A percentile compares a stretch with the other conserved stretches of the same genome.
Evolutionary conservation across 495 filamentous ascomycete species (phyloP).

Genomic region (Penicillium desertorum): DNA sequence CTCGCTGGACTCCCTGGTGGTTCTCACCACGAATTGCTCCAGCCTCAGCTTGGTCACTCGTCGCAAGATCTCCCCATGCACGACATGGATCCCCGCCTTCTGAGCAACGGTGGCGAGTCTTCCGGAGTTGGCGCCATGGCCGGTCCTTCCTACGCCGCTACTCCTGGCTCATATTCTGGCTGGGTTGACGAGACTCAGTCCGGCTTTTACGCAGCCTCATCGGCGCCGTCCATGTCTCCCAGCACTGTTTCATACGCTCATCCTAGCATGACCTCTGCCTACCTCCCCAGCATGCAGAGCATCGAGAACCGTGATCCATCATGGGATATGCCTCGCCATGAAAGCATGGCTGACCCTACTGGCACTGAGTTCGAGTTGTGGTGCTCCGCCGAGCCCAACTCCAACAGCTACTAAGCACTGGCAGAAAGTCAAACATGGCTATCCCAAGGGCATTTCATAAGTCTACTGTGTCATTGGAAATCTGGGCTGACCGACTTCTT

Average conservation of each 20-base stretch:
- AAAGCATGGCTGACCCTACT: conserved; percentile 1
- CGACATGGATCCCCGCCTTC: conserved; percentile 50
- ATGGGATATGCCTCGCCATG: conserved; percentile 11
- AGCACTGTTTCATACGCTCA: conserved; percentile 13
- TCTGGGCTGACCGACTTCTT: conserved; percentile 11
- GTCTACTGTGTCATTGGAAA: not conserved
- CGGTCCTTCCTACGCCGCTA: not conserved
- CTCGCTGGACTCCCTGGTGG: conserved; percentile 55
- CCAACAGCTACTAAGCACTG: not conserved
- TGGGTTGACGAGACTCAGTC: conserved; percentile 8
- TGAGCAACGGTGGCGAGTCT: conserved; percentile 30
- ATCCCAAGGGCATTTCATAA: not conserved
- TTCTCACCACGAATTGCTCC: conserved; percentile 54
- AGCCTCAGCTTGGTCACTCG: conserved; percentile 30
- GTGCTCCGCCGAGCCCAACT: not conserved
- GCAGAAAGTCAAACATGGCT: not conserved
- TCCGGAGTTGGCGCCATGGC: not conserved
- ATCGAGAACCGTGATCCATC: conserved; percentile 9
- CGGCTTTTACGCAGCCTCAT: conserved; percentile 5
- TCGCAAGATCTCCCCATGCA: conserved; percentile 20
- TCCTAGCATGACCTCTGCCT: not conserved
- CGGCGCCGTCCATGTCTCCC: conserved; percentile 3
- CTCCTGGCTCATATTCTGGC: conserved; percentile 8
- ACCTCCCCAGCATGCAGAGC: conserved; percentile 14
- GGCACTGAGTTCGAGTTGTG: conserved; percentile 15